Evolutionary conservation across 768 basidiomycete genomes (phyloP), one percentile per base, ranked within the genome.

Genomic region (Suillus spraguei): DNA sequence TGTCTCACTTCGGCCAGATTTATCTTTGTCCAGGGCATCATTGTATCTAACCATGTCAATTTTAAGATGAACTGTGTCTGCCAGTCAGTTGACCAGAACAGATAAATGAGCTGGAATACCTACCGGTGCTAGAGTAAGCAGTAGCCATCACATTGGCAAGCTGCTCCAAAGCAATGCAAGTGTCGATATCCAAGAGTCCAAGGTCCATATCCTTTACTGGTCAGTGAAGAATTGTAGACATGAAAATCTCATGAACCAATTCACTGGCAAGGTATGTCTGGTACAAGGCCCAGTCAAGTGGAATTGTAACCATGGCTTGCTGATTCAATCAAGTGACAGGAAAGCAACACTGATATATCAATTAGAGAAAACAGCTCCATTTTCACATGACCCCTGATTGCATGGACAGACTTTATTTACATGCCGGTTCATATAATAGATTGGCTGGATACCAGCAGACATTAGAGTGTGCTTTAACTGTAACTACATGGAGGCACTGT

Each of bases 31-130:
- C 33, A 54, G 33, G 52, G 33, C 4, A 1, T 35, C 33, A 14
- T 54, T 54, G 20, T 54, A 54, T 35, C 52, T 54, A 14, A 54
- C 33, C n/a, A 54, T 54, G 33, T 54, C 33, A 6, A 54, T 54
- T 11, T 54, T 54, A 3, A 54, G 33, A 33, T 13, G 33, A 35
- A 54, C 52, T n/a, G n/a, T 35, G 20, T 50, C 7, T 7, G 24
- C 14, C 16, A 3, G 24, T 50, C 4, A 50, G 24, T 50, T 9
- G 3, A 50, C 28, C 24, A 0, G 24, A 28, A 28, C 7, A 7
- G 49, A 28, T 6, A 14, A 16, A 28, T 28, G 7, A 8, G 7
- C 10, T 5, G 11, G 46, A 22, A 13, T 47, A 22, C 50, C 16
- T 54, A 54, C 52, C 33, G 5, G 52, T 0, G 2, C n/a, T 54